Conservation (phyloP, 1,284 basidiomycete genomes). For the Takashimella koratensis region DNA sequence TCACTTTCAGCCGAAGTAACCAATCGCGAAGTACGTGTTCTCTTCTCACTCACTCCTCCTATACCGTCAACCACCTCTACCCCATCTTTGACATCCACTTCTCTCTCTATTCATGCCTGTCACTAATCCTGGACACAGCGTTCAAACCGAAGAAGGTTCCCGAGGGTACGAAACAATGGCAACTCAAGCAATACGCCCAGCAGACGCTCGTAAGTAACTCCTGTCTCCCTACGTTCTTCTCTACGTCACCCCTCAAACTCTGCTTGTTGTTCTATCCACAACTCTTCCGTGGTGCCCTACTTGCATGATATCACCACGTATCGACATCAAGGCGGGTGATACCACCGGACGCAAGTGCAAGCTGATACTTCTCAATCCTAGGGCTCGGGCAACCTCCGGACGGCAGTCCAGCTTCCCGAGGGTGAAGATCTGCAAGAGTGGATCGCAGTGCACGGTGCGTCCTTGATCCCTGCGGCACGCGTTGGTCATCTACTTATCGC, state of each 20-base stretch:
- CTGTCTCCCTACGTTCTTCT: neutral
- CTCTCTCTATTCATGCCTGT: neutral
- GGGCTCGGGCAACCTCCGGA: constrained; percentile 88
- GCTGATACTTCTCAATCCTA: too few relatives aligned
- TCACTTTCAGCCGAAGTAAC: neutral
- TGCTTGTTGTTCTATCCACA: too few relatives aligned
- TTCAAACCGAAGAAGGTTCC: constrained; percentile 96
- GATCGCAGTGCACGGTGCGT: constrained; percentile 90
- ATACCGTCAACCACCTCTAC: neutral
- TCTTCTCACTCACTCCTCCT: neutral
- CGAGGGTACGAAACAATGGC: constrained; percentile 95
- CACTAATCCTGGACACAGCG: constrained; percentile 44
- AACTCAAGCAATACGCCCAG: constrained; percentile 94
- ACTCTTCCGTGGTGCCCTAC: too few relatives aligned
- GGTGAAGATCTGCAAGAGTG: constrained; percentile 94
- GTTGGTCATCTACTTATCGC: too few relatives aligned
- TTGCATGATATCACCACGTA: too few relatives aligned
- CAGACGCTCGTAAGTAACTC: constrained; percentile 70
- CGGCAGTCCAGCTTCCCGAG: constrained; percentile 86
- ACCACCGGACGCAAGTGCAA: too few relatives aligned
- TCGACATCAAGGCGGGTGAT: neutral
- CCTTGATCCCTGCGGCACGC: too few relatives aligned
- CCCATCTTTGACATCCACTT: neutral
- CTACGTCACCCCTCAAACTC: constrained; percentile 1
- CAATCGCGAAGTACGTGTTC: constrained; percentile 1